phyloP scores from a whole-genome alignment of 129 eudicot genomes.

The Deinandra increscens region DNA sequence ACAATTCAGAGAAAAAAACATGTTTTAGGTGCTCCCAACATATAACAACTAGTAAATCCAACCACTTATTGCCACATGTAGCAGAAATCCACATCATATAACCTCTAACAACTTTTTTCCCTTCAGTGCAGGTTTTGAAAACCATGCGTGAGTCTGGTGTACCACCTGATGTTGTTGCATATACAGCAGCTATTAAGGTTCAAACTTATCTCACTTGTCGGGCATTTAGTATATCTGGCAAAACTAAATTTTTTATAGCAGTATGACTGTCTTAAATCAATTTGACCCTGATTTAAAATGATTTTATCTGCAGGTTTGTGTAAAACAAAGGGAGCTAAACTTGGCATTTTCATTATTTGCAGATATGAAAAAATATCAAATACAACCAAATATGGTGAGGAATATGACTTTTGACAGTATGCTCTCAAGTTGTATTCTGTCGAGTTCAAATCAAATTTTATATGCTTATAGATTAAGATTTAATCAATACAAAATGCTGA shows the following conservation, averaged over 20 bases:
- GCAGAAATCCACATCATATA: background rate
- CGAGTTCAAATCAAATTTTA: background rate
- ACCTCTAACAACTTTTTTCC: conserved; percentile 31
- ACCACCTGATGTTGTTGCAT: conserved; percentile 84
- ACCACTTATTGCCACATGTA: background rate
- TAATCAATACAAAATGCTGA: background rate
- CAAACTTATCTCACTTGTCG: conserved; percentile 5
- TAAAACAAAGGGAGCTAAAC: conserved; percentile 48
- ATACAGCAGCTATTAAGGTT: conserved; percentile 88
- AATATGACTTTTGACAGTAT: conserved; percentile 11
- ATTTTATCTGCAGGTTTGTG: conserved; percentile 65
- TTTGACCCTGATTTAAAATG: conserved; percentile 22
- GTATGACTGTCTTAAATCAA: background rate
- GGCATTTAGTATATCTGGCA: background rate
- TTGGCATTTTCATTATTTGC: conserved; percentile 69
- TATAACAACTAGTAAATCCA: background rate
- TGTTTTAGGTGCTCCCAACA: background rate
- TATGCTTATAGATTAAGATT: background rate
- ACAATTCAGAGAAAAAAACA: background rate
- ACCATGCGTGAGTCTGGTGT: conserved; percentile 74
- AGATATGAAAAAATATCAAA: conserved; percentile 72
- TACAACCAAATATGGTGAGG: conserved; percentile 83
- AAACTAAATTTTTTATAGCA: background rate
- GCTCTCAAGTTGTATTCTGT: background rate
- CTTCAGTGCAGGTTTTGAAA: conserved; percentile 77